Evolutionary conservation across 352 stramenopile species (phyloP), one percentile per base, ranked within the genome.

Genomic region (Globisporangium irregulare): DNA sequence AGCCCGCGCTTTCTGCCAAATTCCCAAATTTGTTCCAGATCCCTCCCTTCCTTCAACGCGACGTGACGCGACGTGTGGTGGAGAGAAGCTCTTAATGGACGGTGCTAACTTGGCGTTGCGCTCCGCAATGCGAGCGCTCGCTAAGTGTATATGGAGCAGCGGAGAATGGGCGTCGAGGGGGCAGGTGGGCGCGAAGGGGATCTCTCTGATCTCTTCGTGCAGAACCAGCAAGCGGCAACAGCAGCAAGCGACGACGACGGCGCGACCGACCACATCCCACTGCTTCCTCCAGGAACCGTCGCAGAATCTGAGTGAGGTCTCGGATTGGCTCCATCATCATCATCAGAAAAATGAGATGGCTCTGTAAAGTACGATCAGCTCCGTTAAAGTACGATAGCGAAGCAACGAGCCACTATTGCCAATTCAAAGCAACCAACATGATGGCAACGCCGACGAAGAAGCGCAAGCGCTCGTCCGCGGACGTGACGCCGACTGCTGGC

Each of bases 391-490:
- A 50, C 43, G 43, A 50, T 4, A 32, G 29, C 4, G 29, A 32
- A 32, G 2, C 29, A 32, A 32, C 29, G 29, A 32, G 29, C 29
- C 29, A 32, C 3, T 4, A 32, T 32, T 32, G 29, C 4, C 29
- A 32, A 32, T 32, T 32, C 29, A 50, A 9, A 34, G 51, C 51
- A 22, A 32, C 50, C 22, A 56, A 32, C 15, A 56, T 58, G 14
- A 46, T 29, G 55, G 2, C 20, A 8, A 9, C 29, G 29, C 6
- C 55, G 3, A 27, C 29, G 1, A 61, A 46, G 29, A 61, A 61
- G 29, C 55, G 55, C 15, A 61, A 61, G 55, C 55, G 55, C 27
- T 41, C 55, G 29, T 29, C 29, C 9, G 55, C 36, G 9, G 54
- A 60, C 8, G 25, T 12, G 55, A 4, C 29, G 18, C 20, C 55